Evolutionary conservation across 2,329 filamentous ascomycete species (phyloP).

Genomic region (Teratosphaeria zuluensis): DNA sequence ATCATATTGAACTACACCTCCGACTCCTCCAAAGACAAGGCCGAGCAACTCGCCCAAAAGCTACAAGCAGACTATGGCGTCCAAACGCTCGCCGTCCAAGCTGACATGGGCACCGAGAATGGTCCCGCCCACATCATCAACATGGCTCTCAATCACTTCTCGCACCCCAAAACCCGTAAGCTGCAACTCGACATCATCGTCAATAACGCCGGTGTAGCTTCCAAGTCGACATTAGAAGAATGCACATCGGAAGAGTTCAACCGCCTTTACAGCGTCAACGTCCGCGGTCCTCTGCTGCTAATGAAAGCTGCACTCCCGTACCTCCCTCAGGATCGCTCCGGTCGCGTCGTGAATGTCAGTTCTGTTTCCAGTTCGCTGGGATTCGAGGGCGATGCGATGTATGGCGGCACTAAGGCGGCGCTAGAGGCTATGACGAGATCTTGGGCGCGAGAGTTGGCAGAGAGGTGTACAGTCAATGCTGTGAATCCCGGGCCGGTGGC

Average conservation of each 20-base stretch:
- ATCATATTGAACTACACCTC: constrained; percentile 65
- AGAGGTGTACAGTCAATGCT: constrained; percentile 54
- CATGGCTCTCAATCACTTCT: constrained; percentile 50
- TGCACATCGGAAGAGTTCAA: constrained; percentile 58
- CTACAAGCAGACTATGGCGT: constrained; percentile 51
- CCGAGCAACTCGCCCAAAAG: constrained; percentile 44
- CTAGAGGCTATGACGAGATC: constrained; percentile 61
- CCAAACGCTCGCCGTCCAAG: constrained; percentile 54
- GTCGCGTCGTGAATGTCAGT: constrained; percentile 53
- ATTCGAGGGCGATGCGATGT: constrained; percentile 50
- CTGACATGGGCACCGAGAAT: constrained; percentile 56
- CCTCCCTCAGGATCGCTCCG: constrained; percentile 58
- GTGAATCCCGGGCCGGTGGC: constrained; percentile 58
- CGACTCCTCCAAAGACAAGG: constrained; percentile 45
- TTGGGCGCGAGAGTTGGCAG: constrained; percentile 54
- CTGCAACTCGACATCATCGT: constrained; percentile 73
- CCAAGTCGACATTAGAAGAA: constrained; percentile 56
- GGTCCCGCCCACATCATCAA: constrained; percentile 52
- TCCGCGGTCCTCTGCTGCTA: constrained; percentile 68
- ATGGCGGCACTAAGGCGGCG: constrained; percentile 58
- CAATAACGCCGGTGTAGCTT: constrained; percentile 69
- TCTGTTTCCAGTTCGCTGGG: constrained; percentile 50
- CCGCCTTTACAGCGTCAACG: constrained; percentile 67
- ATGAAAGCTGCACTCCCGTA: constrained; percentile 63
- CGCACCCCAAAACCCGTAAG: constrained; percentile 41